Percentiles rank a stretch among this genome's conserved stretches.
Conservation (phyloP, 495 filamentous ascomycete genomes). For the Neurospora sp. region DNA sequence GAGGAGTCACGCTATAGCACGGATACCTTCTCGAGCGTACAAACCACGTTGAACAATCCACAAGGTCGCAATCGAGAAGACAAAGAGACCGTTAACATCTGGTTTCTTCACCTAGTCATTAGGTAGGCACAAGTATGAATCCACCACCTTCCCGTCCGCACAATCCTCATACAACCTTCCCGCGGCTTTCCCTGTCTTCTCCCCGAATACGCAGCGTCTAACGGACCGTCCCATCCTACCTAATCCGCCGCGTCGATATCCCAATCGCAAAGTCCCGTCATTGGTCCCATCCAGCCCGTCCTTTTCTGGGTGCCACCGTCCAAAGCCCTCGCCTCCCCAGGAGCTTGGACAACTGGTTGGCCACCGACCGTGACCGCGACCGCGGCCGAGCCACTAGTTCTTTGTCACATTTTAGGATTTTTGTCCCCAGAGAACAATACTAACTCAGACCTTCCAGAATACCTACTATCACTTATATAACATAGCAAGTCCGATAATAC, state of each 20-base stretch:
- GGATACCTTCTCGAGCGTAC: not conserved
- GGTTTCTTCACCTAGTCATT: not conserved
- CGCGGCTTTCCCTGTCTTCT: not conserved
- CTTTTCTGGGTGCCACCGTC: not conserved
- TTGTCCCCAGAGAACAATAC: not conserved
- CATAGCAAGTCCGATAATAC: not conserved
- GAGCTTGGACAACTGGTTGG: not conserved
- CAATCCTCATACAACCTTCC: not conserved
- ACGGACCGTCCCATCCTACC: not conserved
- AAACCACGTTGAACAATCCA: conserved; percentile 1
- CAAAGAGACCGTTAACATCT: not conserved
- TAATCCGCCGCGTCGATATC: not conserved
- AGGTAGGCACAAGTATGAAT: not conserved
- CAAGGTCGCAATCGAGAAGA: not conserved
- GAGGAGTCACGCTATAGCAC: not conserved
- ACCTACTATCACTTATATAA: not conserved
- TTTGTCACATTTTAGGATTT: not conserved
- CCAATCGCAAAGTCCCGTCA: not conserved
- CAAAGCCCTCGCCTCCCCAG: not conserved
- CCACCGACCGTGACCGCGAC: not conserved
- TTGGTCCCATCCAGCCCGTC: not conserved
- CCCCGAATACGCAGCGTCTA: not conserved
- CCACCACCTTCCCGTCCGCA: not conserved
- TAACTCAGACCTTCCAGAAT: not conserved
- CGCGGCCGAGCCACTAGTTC: not conserved